Evolutionary conservation across 1,284 basidiomycete species (phyloP).

Genomic region (Malassezia furfur): DNA sequence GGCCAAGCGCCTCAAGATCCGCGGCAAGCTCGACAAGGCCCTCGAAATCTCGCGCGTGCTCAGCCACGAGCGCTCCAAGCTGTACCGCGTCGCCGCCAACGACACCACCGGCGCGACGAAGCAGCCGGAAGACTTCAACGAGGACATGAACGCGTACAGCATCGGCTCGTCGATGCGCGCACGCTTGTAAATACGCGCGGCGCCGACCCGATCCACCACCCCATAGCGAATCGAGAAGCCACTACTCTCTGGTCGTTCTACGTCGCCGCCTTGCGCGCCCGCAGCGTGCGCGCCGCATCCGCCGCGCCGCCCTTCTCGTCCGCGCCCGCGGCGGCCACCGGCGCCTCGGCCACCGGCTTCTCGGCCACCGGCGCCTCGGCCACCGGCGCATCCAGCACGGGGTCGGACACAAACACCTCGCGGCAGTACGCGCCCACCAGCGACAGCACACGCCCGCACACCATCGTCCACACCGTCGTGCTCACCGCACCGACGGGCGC

Average conservation of each 20-base stretch:
- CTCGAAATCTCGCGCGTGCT: slow-evolving; percentile 28
- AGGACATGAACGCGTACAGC: slow-evolving; percentile 4
- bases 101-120: background rate
- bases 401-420: slow-evolving; percentile 11
- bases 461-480: slow-evolving; percentile 18
- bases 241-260: background rate
- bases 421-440: slow-evolving; percentile 13
- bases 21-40: slow-evolving; percentile 36
- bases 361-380: background rate
- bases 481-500: slow-evolving; percentile 28
- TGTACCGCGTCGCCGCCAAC: slow-evolving; percentile 21
- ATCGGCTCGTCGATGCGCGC: slow-evolving; percentile 2
- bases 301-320: too few relatives aligned
- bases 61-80: slow-evolving; percentile 37
- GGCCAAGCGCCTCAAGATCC: slow-evolving; percentile 30
- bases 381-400: background rate
- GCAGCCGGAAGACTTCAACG: background rate
- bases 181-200: background rate
- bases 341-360: background rate
- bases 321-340: too few relatives aligned
- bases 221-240: background rate
- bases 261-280: background rate
- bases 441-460: slow-evolving; percentile 15
- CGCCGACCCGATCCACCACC: background rate
- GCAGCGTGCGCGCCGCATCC: background rate